Evolutionary conservation across 208 protist genomes (phyloP).

Genomic region (Histomonas meleagridis): DNA sequence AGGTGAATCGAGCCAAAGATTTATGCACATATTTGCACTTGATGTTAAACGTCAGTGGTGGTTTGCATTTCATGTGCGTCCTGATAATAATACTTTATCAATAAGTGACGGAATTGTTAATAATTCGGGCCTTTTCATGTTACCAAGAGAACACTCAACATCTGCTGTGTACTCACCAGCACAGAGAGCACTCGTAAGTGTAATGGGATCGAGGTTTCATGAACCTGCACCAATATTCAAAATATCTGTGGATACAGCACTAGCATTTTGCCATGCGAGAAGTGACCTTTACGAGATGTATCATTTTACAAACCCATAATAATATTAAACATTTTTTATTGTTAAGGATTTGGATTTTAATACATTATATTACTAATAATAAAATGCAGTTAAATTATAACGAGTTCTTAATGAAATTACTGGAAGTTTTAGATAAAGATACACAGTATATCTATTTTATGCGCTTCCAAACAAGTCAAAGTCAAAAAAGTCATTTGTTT

Average conservation of each 20-base stretch:
- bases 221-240: not conserved
- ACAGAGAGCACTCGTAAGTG: not conserved
- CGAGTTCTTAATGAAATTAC: no score
- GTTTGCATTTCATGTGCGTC: slow-evolving; percentile 14
- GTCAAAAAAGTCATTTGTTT: no score
- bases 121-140: not conserved
- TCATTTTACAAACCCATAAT: not conserved
- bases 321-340: no score
- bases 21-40: slow-evolving; percentile 1
- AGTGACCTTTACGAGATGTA: not conserved
- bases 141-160: not conserved
- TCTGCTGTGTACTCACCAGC: not conserved
- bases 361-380: no score
- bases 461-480: no score
- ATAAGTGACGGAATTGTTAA: not conserved
- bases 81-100: not conserved
- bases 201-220: not conserved
- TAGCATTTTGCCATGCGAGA: not conserved
- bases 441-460: no score
- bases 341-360: no score
- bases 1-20: not conserved
- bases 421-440: no score
- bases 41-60: not conserved
- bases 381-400: no score
- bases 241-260: not conserved